Evolutionary conservation across 768 basidiomycete species (phyloP).

Genomic region (Psilocybe sp.): DNA sequence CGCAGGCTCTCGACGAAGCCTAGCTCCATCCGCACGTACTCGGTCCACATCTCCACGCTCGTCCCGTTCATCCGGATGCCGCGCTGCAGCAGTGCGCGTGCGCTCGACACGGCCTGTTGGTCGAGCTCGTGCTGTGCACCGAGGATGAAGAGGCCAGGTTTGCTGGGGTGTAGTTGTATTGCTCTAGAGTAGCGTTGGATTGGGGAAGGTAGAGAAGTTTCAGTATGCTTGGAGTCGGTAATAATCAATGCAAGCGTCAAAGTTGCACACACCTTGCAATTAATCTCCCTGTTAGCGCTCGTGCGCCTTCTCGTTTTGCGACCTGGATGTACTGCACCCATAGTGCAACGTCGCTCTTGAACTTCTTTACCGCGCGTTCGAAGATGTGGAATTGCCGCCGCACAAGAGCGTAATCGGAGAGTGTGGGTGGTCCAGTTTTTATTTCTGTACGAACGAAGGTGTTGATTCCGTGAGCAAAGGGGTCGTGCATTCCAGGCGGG

Average conservation of each 20-base stretch:
- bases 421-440: slow-evolving; percentile 48
- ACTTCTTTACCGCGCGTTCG: slow-evolving; percentile 84
- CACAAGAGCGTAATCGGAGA: slow-evolving; percentile 84
- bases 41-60: slow-evolving; percentile 78
- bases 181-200: too few relatives aligned
- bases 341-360: slow-evolving; percentile 82
- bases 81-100: slow-evolving; percentile 80
- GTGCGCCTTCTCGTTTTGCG: slow-evolving; percentile 77
- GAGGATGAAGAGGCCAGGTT: slow-evolving; percentile 76
- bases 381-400: slow-evolving; percentile 87
- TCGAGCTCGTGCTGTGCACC: slow-evolving; percentile 82
- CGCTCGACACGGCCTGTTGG: slow-evolving; percentile 67
- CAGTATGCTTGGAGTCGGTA: slow-evolving; percentile 2
- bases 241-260: neutral
- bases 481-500: too few relatives aligned
- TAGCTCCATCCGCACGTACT: slow-evolving; percentile 89
- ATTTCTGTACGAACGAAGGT: slow-evolving; percentile 30
- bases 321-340: slow-evolving; percentile 90
- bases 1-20: slow-evolving; percentile 80
- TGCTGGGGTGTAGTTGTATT: slow-evolving; percentile 81
- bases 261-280: slow-evolving; percentile 63
- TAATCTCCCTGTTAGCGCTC: slow-evolving; percentile 76
- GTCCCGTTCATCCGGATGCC: slow-evolving; percentile 78
- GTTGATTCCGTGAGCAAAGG: neutral
- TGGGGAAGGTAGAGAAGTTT: slow-evolving; percentile 7